Evolutionary conservation across 257 asterid species (phyloP).

Genomic region (Solanum bulbocastanum): DNA sequence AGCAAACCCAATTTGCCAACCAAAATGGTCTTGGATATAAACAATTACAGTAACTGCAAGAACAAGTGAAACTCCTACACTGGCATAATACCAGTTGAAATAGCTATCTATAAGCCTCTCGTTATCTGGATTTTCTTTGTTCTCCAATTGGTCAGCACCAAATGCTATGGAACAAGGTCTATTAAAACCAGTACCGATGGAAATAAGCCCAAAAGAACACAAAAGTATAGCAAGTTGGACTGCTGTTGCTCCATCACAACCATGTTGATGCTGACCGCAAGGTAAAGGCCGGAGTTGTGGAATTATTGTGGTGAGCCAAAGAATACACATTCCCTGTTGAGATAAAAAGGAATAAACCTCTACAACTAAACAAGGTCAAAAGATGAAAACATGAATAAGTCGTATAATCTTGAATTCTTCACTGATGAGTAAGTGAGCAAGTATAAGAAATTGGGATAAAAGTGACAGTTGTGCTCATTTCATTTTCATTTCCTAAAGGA

Average conservation of each 20-base stretch:
- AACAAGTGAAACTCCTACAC: not conserved
- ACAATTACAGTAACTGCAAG: not conserved
- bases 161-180: conserved; percentile 14
- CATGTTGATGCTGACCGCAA: not conserved
- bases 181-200: conserved; percentile 6
- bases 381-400: not conserved
- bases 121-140: not conserved
- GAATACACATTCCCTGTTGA: conserved; percentile 1
- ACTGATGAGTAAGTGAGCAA: not conserved
- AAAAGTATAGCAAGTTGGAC: not conserved
- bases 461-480: not conserved
- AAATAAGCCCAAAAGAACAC: not conserved
- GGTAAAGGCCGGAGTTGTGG: not conserved
- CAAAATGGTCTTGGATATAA: not conserved
- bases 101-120: not conserved
- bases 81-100: conserved; percentile 8
- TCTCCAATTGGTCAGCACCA: conserved; percentile 5
- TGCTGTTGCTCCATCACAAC: not conserved
- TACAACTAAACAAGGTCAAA: not conserved
- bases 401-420: not conserved
- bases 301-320: not conserved
- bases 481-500: not conserved
- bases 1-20: not conserved
- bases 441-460: not conserved
- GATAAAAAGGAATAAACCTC: not conserved